Conservation (phyloP, 2,329 filamentous ascomycete species). For the Penicillium sp. region DNA sequence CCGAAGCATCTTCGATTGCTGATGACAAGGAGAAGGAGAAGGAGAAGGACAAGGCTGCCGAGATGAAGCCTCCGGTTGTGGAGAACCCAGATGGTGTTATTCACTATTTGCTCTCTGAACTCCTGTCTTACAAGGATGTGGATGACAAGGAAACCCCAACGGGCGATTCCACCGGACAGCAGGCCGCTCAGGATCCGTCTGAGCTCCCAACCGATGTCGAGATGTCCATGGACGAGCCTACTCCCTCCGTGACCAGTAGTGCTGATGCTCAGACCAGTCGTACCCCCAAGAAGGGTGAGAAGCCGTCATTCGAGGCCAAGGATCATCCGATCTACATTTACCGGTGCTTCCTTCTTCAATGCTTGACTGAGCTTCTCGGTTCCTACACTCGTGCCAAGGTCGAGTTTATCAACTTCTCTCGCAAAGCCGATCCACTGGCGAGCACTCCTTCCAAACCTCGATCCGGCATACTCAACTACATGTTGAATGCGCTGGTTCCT, state of each 20-base stretch:
- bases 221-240: conserved; percentile 50
- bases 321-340: conserved; percentile 97
- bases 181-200: conserved; percentile 37
- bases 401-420: conserved; percentile 98
- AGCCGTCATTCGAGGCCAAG: conserved; percentile 82
- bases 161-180: conserved; percentile 31
- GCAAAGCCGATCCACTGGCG: conserved; percentile 80
- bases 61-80: conserved; percentile 79
- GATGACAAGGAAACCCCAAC: conserved; percentile 73
- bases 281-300: conserved; percentile 65
- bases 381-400: conserved; percentile 95
- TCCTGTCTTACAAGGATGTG: conserved; percentile 89
- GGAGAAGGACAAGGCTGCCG: conserved; percentile 59
- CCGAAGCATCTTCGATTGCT: conserved; percentile 20
- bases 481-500: conserved; percentile 77
- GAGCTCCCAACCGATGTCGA: conserved; percentile 53
- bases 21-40: conserved; percentile 52
- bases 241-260: conserved; percentile 38
- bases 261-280: conserved; percentile 34
- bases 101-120: conserved; percentile 89
- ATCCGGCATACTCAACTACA: conserved; percentile 89
- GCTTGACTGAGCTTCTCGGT: conserved; percentile 83
- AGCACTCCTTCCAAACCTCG: conserved; percentile 92
- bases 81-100: conserved; percentile 95
- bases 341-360: conserved; percentile 90